Conservation (phyloP, 2,329 filamentous ascomycete species). For the Conoideocrella luteorostrata region DNA sequence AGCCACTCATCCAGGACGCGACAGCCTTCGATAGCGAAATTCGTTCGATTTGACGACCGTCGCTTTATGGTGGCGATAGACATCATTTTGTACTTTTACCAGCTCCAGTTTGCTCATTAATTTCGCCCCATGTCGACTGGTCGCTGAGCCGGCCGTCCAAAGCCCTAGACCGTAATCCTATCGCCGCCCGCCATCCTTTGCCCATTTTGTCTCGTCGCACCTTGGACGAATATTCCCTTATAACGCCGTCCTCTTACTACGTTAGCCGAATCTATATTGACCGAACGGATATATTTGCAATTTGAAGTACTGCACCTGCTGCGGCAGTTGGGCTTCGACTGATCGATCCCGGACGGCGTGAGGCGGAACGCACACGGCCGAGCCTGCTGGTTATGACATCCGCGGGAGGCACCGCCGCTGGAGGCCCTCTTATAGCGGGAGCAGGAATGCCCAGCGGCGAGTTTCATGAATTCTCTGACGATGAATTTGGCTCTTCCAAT, state of each 20-base stretch:
- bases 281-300: too few species aligned
- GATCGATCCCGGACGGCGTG: slow-evolving; percentile 4
- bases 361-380: slow-evolving; percentile 14
- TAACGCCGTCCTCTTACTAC: too few species aligned
- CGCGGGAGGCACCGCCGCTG: slow-evolving; percentile 22
- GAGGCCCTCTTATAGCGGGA: slow-evolving; percentile 34
- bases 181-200: neutral
- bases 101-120: neutral
- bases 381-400: slow-evolving; percentile 29
- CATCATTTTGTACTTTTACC: neutral
- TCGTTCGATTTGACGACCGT: neutral
- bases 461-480: slow-evolving; percentile 32
- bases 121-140: slow-evolving; percentile 5
- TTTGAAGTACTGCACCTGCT: neutral
- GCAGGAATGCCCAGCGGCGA: slow-evolving; percentile 30
- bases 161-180: neutral
- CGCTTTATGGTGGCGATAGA: neutral
- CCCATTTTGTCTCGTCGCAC: too few species aligned
- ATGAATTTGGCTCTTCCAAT: slow-evolving; percentile 26
- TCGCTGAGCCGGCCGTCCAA: neutral
- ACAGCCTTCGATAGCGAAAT: neutral
- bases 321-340: neutral
- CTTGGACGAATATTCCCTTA: too few species aligned
- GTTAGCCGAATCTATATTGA: too few species aligned
- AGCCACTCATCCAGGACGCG: neutral